phyloP scores from a whole-genome alignment of 495 filamentous ascomycete species.

The Neurospora pannonica region DNA sequence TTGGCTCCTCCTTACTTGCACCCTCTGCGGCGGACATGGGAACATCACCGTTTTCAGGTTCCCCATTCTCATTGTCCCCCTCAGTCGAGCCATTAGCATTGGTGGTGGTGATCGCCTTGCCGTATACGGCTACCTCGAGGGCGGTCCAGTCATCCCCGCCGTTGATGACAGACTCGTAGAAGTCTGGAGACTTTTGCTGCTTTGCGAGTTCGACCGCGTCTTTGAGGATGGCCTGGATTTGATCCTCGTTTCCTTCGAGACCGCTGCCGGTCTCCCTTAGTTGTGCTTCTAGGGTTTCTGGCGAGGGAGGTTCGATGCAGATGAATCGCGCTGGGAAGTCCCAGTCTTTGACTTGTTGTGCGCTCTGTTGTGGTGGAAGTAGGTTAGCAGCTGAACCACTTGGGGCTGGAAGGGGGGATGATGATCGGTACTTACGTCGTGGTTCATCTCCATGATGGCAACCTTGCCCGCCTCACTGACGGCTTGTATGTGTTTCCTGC shows the following conservation, averaged over 20 bases:
- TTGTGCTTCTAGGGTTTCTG: conserved; percentile 53
- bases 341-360: conserved; percentile 63
- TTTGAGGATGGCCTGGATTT: conserved; percentile 47
- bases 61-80: background rate
- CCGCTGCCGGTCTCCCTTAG: conserved; percentile 41
- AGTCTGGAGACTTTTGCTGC: conserved; percentile 48
- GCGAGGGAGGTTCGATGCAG: conserved; percentile 59
- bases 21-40: background rate
- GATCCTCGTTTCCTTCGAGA: conserved; percentile 45
- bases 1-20: background rate
- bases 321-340: conserved; percentile 61
- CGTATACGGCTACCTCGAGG: background rate
- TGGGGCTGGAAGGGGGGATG: background rate
- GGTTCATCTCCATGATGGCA: conserved; percentile 50
- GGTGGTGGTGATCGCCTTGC: background rate
- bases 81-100: background rate
- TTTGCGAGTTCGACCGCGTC: conserved; percentile 58
- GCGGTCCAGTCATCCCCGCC: conserved; percentile 57
- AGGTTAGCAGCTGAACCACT: background rate
- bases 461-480: conserved; percentile 39
- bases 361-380: conserved; percentile 38
- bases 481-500: conserved; percentile 32
- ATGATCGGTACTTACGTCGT: conserved; percentile 23
- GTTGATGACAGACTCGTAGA: conserved; percentile 58
- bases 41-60: background rate